Evolutionary conservation across 2,329 filamentous ascomycete genomes (phyloP).

Genomic region (Erysiphe pulchra): DNA sequence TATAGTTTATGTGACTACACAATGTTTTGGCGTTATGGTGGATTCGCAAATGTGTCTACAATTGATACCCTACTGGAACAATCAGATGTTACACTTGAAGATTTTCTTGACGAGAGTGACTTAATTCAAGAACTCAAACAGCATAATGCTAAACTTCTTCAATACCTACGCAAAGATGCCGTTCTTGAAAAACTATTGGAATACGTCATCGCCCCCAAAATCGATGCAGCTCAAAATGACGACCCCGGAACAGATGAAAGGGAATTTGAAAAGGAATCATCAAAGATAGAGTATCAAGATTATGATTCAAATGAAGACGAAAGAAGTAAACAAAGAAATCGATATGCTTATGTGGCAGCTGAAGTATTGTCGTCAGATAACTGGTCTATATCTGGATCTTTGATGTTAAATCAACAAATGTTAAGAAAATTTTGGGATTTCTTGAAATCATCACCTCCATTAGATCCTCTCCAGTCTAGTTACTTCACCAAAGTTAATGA

Average conservation of each 20-base stretch:
- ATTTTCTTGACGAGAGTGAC: constrained; percentile 86
- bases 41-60: constrained; percentile 89
- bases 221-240: constrained; percentile 28
- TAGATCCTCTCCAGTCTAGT: constrained; percentile 81
- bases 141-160: constrained; percentile 91
- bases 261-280: constrained; percentile 20
- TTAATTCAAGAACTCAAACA: constrained; percentile 94
- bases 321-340: constrained; percentile 70
- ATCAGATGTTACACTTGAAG: constrained; percentile 78
- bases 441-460: constrained; percentile 53
- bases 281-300: constrained; percentile 22
- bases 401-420: constrained; percentile 61
- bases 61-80: constrained; percentile 95
- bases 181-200: constrained; percentile 66
- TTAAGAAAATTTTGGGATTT: constrained; percentile 81
- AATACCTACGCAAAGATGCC: constrained; percentile 73
- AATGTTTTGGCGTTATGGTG: constrained; percentile 99
- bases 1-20: constrained; percentile 17
- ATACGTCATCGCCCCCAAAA: constrained; percentile 67
- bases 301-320: constrained; percentile 34
- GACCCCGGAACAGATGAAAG: constrained; percentile 13
- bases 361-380: constrained; percentile 89
- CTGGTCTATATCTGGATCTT: constrained; percentile 83
- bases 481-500: constrained; percentile 99
- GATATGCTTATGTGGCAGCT: constrained; percentile 79